Conservation (phyloP, 2,329 filamentous ascomycete species). For the Ascochyta lentis region DNA sequence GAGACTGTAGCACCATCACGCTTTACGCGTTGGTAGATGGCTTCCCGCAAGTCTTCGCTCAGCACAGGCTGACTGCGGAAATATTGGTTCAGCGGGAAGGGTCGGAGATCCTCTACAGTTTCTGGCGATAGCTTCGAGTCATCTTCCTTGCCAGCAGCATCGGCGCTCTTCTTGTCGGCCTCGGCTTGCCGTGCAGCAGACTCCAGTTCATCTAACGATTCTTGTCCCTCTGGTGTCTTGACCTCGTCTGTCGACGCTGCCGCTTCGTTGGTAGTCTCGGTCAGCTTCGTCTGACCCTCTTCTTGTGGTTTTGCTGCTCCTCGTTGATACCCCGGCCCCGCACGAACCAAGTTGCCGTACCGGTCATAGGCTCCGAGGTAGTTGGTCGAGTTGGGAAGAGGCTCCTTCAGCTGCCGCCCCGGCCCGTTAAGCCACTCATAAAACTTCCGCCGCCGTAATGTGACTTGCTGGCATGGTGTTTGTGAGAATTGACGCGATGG, state of each 20-base stretch:
- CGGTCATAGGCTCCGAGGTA: slow-evolving; percentile 63
- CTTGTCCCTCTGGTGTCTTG: slow-evolving; percentile 37
- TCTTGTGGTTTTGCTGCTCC: slow-evolving; percentile 21
- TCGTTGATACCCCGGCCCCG: slow-evolving; percentile 31
- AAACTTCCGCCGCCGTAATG: slow-evolving; percentile 62
- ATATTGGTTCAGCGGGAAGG: slow-evolving; percentile 75
- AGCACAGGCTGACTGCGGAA: slow-evolving; percentile 78
- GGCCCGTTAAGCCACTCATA: slow-evolving; percentile 66
- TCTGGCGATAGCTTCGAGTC: slow-evolving; percentile 39
- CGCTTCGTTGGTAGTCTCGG: slow-evolving; percentile 31
- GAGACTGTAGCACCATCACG: slow-evolving; percentile 69
- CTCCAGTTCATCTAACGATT: slow-evolving; percentile 39
- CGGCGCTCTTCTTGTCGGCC: slow-evolving; percentile 25
- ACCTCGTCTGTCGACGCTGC: slow-evolving; percentile 31
- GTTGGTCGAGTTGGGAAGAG: slow-evolving; percentile 59
- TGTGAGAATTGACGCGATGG: slow-evolving; percentile 46
- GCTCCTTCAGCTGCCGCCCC: slow-evolving; percentile 57
- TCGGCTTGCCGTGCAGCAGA: slow-evolving; percentile 29
- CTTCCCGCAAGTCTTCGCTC: slow-evolving; percentile 73
- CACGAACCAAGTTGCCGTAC: slow-evolving; percentile 56
- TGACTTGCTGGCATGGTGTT: slow-evolving; percentile 50
- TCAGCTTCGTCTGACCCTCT: slow-evolving; percentile 23
- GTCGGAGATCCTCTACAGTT: slow-evolving; percentile 50
- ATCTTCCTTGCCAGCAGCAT: slow-evolving; percentile 13
- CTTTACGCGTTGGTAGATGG: slow-evolving; percentile 75